These are phyloP conservation scores for Geranium rotundifolium DNA, from an alignment of 345 rosid genomes.

Conservation along the genomic window DNA sequence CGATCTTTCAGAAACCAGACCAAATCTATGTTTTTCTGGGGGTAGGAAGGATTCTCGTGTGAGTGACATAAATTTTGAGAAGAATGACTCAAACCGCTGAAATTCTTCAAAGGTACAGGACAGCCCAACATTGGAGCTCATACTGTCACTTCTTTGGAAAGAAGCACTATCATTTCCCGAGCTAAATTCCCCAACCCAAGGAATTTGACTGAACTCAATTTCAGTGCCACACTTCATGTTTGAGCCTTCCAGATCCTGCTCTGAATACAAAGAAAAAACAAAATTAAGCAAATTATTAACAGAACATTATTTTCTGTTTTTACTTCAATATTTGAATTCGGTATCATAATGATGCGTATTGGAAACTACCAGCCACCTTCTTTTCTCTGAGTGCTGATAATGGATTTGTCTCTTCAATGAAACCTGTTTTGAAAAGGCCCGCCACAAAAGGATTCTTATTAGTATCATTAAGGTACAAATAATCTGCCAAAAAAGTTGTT, in stretches of 20 bases:
- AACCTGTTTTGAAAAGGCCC: conserved; percentile 18
- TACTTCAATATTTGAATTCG: too few species aligned
- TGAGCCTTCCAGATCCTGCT: conserved; percentile 27
- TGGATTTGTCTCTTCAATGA: conserved; percentile 21
- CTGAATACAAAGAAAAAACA: conserved; percentile 13
- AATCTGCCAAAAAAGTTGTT: too few species aligned
- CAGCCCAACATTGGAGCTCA: conserved; percentile 16
- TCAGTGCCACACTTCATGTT: conserved; percentile 42
- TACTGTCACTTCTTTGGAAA: conserved; percentile 15
- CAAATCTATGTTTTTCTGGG: conserved; percentile 61
- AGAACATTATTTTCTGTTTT: too few species aligned
- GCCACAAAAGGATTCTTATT: conserved; percentile 16
- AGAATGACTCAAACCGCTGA: conserved; percentile 55
- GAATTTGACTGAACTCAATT: conserved; percentile 41
- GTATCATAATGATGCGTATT: too few species aligned
- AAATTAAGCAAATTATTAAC: background rate
- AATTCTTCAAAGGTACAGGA: conserved; percentile 54
- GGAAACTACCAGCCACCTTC: conserved; percentile 75
- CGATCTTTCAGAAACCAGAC: conserved; percentile 51
- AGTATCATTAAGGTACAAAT: background rate
- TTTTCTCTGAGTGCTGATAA: conserved; percentile 18
- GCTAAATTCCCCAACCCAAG: conserved; percentile 50
- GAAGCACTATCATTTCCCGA: conserved; percentile 29
- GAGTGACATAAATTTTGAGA: conserved; percentile 37
- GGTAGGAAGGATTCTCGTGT: conserved; percentile 62